Base-by-base conservation (phyloP, 495 filamentous ascomycete species). In the Evansstolkia leycettana region DNA sequence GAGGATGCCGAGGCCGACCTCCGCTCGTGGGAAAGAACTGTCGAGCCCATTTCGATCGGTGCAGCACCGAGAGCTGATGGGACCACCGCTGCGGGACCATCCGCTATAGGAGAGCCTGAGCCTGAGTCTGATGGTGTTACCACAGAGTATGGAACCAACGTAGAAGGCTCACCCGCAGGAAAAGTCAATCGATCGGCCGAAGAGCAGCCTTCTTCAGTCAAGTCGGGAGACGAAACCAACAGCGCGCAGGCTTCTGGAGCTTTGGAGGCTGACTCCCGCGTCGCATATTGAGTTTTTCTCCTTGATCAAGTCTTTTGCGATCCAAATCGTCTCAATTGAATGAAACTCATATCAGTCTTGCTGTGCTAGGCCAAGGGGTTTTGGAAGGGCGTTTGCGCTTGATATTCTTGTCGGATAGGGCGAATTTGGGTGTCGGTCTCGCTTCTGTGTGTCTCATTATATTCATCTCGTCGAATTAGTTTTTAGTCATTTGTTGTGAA, bases 1-100 rank as follows among this genome's bases (percentile, higher is more conserved):
- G 86, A 90, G 43, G 88, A 95, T 38, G 85, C 87, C 14, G 90
- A 98, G 58, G 80, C 82, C 28, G 84, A 90, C 28, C 69, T 98
- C 30, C 75, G 75, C 19, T 69, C 70, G 8, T 95, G 86, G 86
- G 58, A 67, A 29, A 62, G 70, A 7, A 59, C 62, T n/a, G 46
- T 73, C 3, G 76, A 77, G 44, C 73, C 73, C 7, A 60, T 79
- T 34, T 46, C 43, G 1, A 60, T 53, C 4, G 31, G 50, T 3
- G 65, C 68, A 2, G 11, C 2, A n/a, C n/a, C 17, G 2, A 34
- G 5, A 7, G 8, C 17, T n/a, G 14, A 18, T 34, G 46, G 46
- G 5, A 27, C 38, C 18, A 4, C 20, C 6, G 11, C 10, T 34
- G 10, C 16, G 4, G 17, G n/a, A n/a, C n/a, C n/a, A n/a, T n/a